Conservation (phyloP, 257 asterid species). For the Echites panduratus region DNA sequence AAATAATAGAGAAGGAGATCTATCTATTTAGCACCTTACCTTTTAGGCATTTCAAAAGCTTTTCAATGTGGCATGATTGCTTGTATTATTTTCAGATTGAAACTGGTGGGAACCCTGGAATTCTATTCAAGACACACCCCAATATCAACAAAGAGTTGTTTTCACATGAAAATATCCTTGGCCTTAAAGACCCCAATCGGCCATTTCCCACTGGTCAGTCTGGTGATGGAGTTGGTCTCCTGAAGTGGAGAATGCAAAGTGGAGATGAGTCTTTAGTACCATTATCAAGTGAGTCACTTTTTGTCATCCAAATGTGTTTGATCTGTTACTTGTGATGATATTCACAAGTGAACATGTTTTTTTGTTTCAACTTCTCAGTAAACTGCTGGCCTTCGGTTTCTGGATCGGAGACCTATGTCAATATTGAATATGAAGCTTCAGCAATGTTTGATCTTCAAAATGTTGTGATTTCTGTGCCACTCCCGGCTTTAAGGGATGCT, state of each 20-base stretch:
- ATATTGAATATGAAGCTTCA: conserved; percentile 83
- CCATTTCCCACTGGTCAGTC: conserved; percentile 77
- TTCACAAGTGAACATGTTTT: conserved; percentile 11
- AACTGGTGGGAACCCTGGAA: conserved; percentile 71
- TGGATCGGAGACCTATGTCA: conserved; percentile 84
- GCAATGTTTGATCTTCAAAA: conserved; percentile 71
- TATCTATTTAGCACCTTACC: not conserved
- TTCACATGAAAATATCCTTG: conserved; percentile 70
- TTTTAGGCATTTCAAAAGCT: not conserved
- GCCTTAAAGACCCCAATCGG: conserved; percentile 70
- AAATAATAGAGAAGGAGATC: not conserved
- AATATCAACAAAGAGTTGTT: conserved; percentile 83
- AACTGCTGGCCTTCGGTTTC: conserved; percentile 98
- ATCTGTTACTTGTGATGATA: not conserved
- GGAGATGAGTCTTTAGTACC: conserved; percentile 82
- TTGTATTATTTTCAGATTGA: conserved; percentile 54
- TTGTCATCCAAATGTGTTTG: conserved; percentile 1
- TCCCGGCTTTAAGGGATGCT: conserved; percentile 87
- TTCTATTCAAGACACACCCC: conserved; percentile 86
- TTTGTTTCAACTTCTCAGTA: conserved; percentile 35
- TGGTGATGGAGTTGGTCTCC: conserved; percentile 76
- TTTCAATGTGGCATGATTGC: not conserved
- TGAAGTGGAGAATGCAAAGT: conserved; percentile 96
- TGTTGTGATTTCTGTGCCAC: conserved; percentile 89
- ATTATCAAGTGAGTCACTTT: conserved; percentile 57